Evolutionary conservation across 805 yeast species (phyloP).

Genomic region (Wickerhamomyces canadensis): DNA sequence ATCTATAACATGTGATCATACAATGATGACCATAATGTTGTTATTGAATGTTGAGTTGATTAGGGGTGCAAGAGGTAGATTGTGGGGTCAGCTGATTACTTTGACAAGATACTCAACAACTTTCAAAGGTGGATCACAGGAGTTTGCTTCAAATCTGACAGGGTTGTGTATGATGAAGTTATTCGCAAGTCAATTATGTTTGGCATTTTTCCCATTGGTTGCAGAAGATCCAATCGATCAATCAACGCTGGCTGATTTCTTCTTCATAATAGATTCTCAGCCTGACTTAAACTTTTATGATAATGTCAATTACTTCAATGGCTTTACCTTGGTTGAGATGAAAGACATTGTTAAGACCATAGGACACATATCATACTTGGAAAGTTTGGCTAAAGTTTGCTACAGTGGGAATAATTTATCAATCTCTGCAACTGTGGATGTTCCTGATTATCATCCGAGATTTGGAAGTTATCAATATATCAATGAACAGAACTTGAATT

Average conservation of each 20-base stretch:
- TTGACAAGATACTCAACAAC: constrained; percentile 6
- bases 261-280: constrained; percentile 6
- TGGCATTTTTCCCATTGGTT: constrained; percentile 8
- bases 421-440: background rate
- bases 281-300: constrained; percentile 12
- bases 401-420: constrained; percentile 12
- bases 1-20: constrained; percentile 14
- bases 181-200: constrained; percentile 6
- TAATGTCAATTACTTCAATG: constrained; percentile 7
- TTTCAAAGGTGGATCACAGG: constrained; percentile 13
- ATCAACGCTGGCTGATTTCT: constrained; percentile 7
- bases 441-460: background rate
- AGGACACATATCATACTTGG: constrained; percentile 11
- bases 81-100: constrained; percentile 7
- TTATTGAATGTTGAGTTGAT: constrained; percentile 7
- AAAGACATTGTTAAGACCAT: constrained; percentile 7
- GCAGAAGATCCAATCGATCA: constrained; percentile 13
- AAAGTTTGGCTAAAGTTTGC: constrained; percentile 9
- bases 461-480: constrained; percentile 1
- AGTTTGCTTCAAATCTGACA: constrained; percentile 6
- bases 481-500: constrained; percentile 1
- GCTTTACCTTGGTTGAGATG: constrained; percentile 8
- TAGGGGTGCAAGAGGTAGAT: constrained; percentile 5
- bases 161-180: constrained; percentile 11
- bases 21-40: constrained; percentile 7